A percentile compares a stretch with the other conserved stretches of the same genome.
phyloP scores from a whole-genome alignment of 73 alveolate genomes.

The Stentor roeselii region DNA sequence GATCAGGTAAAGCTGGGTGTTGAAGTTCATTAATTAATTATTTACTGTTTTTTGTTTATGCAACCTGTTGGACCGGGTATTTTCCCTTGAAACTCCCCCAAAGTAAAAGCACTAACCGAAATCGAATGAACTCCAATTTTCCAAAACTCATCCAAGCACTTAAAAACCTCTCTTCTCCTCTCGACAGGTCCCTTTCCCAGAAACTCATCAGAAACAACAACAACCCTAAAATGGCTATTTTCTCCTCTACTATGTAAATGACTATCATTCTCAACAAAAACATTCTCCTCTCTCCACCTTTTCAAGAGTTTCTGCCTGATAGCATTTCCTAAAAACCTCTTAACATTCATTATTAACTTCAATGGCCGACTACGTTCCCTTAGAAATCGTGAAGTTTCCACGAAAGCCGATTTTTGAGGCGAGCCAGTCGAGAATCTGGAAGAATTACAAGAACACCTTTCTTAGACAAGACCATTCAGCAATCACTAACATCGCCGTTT shows the following conservation, averaged over 20 bases:
- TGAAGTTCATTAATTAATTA: too few relatives aligned
- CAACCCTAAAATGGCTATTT: neutral
- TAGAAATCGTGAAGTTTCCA: constrained; percentile 10
- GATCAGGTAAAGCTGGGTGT: too few relatives aligned
- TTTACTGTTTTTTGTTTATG: neutral
- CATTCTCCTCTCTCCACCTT: neutral
- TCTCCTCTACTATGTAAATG: neutral
- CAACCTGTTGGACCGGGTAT: neutral
- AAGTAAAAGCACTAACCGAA: neutral
- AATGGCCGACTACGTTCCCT: constrained; percentile 25
- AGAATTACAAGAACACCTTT: neutral
- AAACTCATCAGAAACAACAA: neutral
- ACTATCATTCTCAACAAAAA: neutral
- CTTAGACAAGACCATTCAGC: constrained; percentile 14
- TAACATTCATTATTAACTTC: neutral
- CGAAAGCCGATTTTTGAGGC: constrained; percentile 18
- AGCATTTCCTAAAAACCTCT: neutral
- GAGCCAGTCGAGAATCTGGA: neutral
- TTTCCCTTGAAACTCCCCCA: neutral
- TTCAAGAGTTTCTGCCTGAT: neutral
- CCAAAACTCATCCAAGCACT: neutral
- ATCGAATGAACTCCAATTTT: neutral
- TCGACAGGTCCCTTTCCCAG: neutral
- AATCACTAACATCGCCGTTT: neutral
- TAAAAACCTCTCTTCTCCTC: neutral